Evolutionary conservation across 2,329 filamentous ascomycete genomes (phyloP).

Genomic region (Fusarium sp.): DNA sequence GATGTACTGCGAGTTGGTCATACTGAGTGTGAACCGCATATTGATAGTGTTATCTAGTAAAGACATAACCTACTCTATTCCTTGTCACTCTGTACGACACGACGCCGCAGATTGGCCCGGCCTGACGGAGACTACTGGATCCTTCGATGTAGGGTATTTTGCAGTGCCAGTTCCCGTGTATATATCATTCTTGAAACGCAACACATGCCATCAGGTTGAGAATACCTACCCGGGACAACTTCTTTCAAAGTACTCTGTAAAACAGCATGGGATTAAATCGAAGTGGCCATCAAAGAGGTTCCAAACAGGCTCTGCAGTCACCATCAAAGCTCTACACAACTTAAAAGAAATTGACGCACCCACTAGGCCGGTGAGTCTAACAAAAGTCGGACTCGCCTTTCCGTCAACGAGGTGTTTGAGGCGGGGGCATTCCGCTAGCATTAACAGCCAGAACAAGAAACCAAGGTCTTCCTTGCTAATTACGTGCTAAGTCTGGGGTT

Average conservation of each 20-base stretch:
- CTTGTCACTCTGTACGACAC: background rate
- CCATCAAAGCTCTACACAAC: background rate
- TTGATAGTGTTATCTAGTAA: background rate
- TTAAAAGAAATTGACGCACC: slow-evolving; percentile 21
- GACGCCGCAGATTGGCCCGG: background rate
- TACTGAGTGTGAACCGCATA: background rate
- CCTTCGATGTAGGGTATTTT: slow-evolving; percentile 5
- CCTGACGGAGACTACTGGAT: background rate
- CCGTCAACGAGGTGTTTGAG: background rate
- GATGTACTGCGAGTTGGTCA: background rate
- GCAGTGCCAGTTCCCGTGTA: background rate
- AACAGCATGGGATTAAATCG: slow-evolving; percentile 3
- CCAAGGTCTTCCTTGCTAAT: slow-evolving; percentile 13
- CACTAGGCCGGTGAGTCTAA: slow-evolving; percentile 16
- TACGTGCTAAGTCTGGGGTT: slow-evolving; percentile 31
- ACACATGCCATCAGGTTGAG: background rate
- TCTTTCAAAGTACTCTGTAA: background rate
- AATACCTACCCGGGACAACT: background rate
- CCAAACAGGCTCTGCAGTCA: background rate
- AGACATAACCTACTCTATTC: slow-evolving; percentile 7
- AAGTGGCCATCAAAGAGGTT: background rate
- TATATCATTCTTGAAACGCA: background rate
- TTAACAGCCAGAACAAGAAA: slow-evolving; percentile 2
- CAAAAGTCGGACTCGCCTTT: slow-evolving; percentile 2
- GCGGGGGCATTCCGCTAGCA: slow-evolving; percentile 18